phyloP scores from a whole-genome alignment of 805 yeast species.

The Hanseniaspora lindneri region DNA sequence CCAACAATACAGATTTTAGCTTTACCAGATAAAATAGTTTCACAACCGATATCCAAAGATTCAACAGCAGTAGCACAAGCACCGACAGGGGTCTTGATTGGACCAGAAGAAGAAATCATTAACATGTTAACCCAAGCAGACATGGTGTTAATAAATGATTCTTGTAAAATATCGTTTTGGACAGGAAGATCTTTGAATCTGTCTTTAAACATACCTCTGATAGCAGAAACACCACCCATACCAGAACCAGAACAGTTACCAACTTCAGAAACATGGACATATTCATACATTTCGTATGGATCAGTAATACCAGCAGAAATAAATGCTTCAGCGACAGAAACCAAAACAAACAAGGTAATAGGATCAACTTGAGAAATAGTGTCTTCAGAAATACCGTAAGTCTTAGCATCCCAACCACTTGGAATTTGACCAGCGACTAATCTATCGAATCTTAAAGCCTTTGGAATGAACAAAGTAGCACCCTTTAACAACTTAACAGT shows the following conservation, averaged over 20 bases:
- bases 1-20: constrained; percentile 96
- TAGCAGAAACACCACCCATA: constrained; percentile 98
- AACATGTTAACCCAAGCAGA: constrained; percentile 99
- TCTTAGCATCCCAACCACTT: constrained; percentile 93
- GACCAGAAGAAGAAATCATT: constrained; percentile 92
- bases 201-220: constrained; percentile 95
- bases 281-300: constrained; percentile 96
- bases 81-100: constrained; percentile 98
- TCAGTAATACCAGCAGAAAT: constrained; percentile 91
- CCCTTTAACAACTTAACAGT: constrained; percentile 86
- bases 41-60: constrained; percentile 92
- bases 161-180: constrained; percentile 94
- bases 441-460: constrained; percentile 56
- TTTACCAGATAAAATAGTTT: constrained; percentile 82
- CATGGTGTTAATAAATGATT: constrained; percentile 97
- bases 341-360: constrained; percentile 81
- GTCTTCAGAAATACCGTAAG: constrained; percentile 92
- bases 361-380: constrained; percentile 91
- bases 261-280: constrained; percentile 94
- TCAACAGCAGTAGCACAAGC: constrained; percentile 99
- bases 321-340: constrained; percentile 89
- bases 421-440: constrained; percentile 77
- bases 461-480: constrained; percentile 81
- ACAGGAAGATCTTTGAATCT: constrained; percentile 87
- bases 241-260: constrained; percentile 99